Base-by-base conservation (phyloP, 2,329 filamentous ascomycete genomes). In the Clathrospora elynae region DNA sequence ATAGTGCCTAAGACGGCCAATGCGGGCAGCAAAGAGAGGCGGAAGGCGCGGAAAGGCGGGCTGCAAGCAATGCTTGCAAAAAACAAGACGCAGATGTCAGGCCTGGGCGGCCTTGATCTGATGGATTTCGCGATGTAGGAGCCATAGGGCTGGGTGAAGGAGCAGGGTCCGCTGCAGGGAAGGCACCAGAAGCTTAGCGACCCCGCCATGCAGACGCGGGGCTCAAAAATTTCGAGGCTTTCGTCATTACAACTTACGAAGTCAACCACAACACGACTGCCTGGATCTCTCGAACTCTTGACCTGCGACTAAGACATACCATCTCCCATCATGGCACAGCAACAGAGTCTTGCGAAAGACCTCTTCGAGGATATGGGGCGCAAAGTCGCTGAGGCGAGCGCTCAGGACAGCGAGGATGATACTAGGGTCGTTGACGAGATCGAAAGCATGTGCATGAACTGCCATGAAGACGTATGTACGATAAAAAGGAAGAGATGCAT, bases 381-480 rank as follows among this genome's bases (percentile, higher is more conserved):
- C 32, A 73, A 77, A 57, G 75, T 77, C 46, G 70, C 71, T 33
- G 69, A 70, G 57, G 66, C 68, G 18, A 71, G 61, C 47, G 55
- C 60, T 19, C 59, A 65, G 20, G 64, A 59, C 29, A 62, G 53
- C 28, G 69, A 72, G 19, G 70, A 72, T 32, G 67, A 67, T 16
- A 71, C 72, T 30, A 76, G 74, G 58, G 68, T 79, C 5, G 76
- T 78, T 14, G 77, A 79, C 22, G 75, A 78, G 58, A 78, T 79
- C 42, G 75, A 79, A 54, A 77, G 73, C 49, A 61, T 79, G 53
- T 79, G 77, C 64, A 78, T 79, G 75, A 78, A 78, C 64, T 79
- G 77, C 55, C 75, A 78, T 51, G 74, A 75, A 35, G 62, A 79
- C 53, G 73, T 74, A 56, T 28, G 68, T 52, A 31, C 30, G 18